Evolutionary conservation across 306 rosid genomes (phyloP).

Genomic region (Quercus mongolica): DNA sequence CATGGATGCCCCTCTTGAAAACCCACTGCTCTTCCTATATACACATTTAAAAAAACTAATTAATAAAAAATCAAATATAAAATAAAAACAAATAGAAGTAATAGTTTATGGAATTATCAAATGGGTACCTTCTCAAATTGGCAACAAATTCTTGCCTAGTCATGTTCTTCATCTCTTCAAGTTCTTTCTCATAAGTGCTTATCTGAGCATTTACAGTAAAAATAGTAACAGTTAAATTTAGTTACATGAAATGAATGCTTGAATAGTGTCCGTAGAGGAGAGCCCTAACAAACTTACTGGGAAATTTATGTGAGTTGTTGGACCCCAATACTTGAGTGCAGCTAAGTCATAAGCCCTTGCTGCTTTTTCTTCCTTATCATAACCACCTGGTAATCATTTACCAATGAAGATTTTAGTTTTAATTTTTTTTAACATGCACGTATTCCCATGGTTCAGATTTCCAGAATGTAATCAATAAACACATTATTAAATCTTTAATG

Average conservation of each 20-base stretch:
- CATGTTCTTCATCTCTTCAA: slow-evolving; percentile 96
- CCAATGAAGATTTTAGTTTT: slow-evolving; percentile 2
- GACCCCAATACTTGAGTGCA: slow-evolving; percentile 99
- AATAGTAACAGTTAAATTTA: slow-evolving; percentile 8
- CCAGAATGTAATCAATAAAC: not conserved
- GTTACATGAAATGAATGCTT: too few species aligned
- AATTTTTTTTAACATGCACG: slow-evolving; percentile 32
- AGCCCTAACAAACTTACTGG: slow-evolving; percentile 57
- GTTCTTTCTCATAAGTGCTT: slow-evolving; percentile 78
- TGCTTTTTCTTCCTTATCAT: slow-evolving; percentile 98
- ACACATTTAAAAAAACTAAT: not conserved
- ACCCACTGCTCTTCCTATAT: slow-evolving; percentile 95
- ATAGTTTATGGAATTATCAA: slow-evolving; percentile 14
- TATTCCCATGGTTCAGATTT: slow-evolving; percentile 27
- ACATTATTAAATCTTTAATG: not conserved
- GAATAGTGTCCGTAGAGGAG: slow-evolving; percentile 19
- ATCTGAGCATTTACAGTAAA: slow-evolving; percentile 48
- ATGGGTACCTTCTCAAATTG: slow-evolving; percentile 79
- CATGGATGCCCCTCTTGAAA: slow-evolving; percentile 98
- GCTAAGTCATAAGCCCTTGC: slow-evolving; percentile 98
- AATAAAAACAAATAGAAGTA: not conserved
- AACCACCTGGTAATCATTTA: slow-evolving; percentile 71
- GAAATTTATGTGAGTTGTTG: slow-evolving; percentile 94
- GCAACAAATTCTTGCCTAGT: slow-evolving; percentile 97
- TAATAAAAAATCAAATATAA: not conserved